Evolutionary conservation across 2,329 filamentous ascomycete genomes (phyloP), one percentile per base, ranked within the genome.

Genomic region (Tolypocladium guangdongense): DNA sequence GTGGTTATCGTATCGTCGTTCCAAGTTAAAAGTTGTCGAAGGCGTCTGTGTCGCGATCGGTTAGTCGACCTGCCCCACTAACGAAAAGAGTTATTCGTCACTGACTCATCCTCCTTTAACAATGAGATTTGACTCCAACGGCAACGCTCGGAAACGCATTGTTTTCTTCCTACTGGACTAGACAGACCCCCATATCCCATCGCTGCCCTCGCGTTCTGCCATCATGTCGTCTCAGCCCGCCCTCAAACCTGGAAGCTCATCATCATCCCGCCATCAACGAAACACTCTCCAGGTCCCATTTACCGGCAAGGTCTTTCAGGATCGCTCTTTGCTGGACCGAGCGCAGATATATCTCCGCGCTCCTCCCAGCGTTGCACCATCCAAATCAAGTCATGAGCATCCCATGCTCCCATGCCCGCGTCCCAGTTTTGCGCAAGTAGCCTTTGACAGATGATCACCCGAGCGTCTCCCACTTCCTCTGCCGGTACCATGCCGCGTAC

Each of bases 281-380:
- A 3, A 36, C 35, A 36, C 35, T 7, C 35, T 36, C 35, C 6
- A 36, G 14, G 35, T 18, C 16, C 35, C 35, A 36, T 36, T 18
- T 36, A 3, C 14, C 16, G 6, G 35, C 16, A 7, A 36, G 35
- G 35, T 14, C 5, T 16, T 35, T 35, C 33, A 14, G 33, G 78
- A n/a, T n/a, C n/a, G n/a, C n/a, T n/a, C n/a, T n/a, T n/a, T n/a
- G n/a, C 16, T 30, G 24, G 6, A 24, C 16, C 24, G 8, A 45
- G 8, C 1, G 41, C 24, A 8, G 41, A 30, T 8, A 45, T 45
- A 6, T 45, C 41, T 8, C 41, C 41, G 14, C 41, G 24, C n/a
- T n/a, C n/a, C 16, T 45, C 41, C 41, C 41, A 45, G 41, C 41
- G 30, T n/a, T 45, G 41, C 41, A 45, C 41, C 41, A 45, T 45